Evolutionary conservation across 148 eudicot genomes (phyloP).

Genomic region (Gaultheria prostrata): DNA sequence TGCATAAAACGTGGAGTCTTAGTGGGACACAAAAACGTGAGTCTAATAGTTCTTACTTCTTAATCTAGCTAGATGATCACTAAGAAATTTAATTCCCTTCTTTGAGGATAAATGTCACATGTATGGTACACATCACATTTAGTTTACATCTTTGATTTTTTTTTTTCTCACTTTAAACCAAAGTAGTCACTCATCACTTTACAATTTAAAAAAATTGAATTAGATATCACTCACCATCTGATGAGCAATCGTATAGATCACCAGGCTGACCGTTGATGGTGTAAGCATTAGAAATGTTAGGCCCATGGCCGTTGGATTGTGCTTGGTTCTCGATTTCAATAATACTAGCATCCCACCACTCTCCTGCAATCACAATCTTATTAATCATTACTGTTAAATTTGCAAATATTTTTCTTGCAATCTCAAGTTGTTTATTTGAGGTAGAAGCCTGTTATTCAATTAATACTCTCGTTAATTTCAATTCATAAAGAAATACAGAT

Average conservation of each 20-base stretch:
- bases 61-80: not conserved
- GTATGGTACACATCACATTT: not conserved
- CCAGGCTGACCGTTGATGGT: constrained; percentile 68
- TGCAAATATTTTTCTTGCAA: not conserved
- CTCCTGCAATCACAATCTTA: constrained; percentile 38
- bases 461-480: not conserved
- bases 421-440: not conserved
- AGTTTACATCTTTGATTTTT: too few relatives aligned
- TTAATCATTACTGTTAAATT: not conserved
- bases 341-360: constrained; percentile 74
- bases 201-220: not conserved
- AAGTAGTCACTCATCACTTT: too few relatives aligned
- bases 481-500: not conserved
- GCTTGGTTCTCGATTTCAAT: constrained; percentile 38
- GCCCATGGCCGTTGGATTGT: constrained; percentile 36
- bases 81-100: not conserved
- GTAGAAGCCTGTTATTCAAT: not conserved
- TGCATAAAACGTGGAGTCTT: too few relatives aligned
- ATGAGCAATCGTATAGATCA: constrained; percentile 53
- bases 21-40: too few relatives aligned
- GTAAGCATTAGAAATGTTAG: constrained; percentile 55
- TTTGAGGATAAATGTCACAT: not conserved
- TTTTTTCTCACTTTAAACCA: constrained; percentile 4
- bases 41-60: too few relatives aligned
- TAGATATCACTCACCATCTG: constrained; percentile 30